Evolutionary conservation across 192 early-diverging fungal genomes (phyloP).

Genomic region (Phycomyces blakesleeanus): DNA sequence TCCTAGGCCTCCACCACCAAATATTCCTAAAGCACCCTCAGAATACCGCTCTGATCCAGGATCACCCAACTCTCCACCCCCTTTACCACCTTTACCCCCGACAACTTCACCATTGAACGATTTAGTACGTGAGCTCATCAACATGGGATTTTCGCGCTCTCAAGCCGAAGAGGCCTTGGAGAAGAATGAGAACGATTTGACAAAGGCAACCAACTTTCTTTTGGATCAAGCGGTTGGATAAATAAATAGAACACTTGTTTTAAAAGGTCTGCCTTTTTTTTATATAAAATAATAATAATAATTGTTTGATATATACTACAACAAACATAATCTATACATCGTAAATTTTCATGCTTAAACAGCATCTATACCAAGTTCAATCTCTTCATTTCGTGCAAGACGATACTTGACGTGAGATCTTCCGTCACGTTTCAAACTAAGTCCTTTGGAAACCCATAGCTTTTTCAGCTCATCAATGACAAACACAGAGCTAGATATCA

Average conservation of each 20-base stretch:
- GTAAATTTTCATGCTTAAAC: constrained; percentile 2
- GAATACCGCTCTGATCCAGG: constrained; percentile 4
- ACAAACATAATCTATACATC: background rate
- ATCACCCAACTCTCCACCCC: constrained; percentile 12
- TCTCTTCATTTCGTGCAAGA: background rate
- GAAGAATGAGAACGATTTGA: constrained; percentile 70
- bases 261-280: background rate
- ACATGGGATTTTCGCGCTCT: constrained; percentile 70
- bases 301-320: background rate
- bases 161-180: constrained; percentile 73
- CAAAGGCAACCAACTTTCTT: constrained; percentile 74
- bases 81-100: constrained; percentile 12
- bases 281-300: background rate
- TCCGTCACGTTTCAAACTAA: background rate
- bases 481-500: constrained; percentile 74
- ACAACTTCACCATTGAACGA: constrained; percentile 6
- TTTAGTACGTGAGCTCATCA: constrained; percentile 44
- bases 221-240: constrained; percentile 48
- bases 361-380: constrained; percentile 5
- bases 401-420: constrained; percentile 1
- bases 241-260: constrained; percentile 1
- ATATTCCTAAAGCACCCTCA: constrained; percentile 11
- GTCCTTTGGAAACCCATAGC: constrained; percentile 20
- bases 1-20: constrained; percentile 9
- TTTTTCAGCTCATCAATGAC: constrained; percentile 86